phyloP scores from a whole-genome alignment of 139 green algal species.

The Microglena sp. region DNA sequence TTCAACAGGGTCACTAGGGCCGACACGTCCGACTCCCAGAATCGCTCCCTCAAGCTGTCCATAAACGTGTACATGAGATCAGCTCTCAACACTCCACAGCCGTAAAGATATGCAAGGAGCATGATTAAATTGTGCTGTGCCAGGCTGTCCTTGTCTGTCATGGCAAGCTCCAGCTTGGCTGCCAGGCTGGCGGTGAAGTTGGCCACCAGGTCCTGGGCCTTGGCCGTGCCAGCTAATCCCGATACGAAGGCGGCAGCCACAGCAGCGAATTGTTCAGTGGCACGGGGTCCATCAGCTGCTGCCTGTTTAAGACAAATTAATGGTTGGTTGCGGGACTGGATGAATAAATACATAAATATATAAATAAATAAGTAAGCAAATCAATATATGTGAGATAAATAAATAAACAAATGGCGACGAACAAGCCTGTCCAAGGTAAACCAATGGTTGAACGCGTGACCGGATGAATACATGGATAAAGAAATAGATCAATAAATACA shows the following conservation, averaged over 20 bases:
- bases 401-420: no score
- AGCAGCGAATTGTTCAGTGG: conserved; percentile 59
- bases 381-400: no score
- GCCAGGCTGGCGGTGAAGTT: conserved; percentile 41
- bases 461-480: no score
- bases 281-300: conserved; percentile 54
- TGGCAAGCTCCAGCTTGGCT: conserved; percentile 20
- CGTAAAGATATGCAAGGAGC: conserved; percentile 48
- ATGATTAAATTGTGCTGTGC: conserved; percentile 45
- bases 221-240: conserved; percentile 37
- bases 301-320: no score
- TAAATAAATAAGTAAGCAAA: no score
- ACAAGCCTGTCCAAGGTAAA: no score
- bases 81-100: conserved; percentile 32
- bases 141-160: conserved; percentile 17
- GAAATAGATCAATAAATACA: no score
- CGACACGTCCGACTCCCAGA: conserved; percentile 52
- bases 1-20: conserved; percentile 46
- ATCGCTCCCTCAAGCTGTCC: conserved; percentile 16
- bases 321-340: no score
- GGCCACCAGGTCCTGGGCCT: conserved; percentile 41
- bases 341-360: no score
- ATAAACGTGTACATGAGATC: conserved; percentile 39
- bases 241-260: conserved; percentile 56
- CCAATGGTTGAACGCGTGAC: no score